Evolutionary conservation across 2,329 filamentous ascomycete genomes (phyloP).

Genomic region (Dichotomopilus funicola): DNA sequence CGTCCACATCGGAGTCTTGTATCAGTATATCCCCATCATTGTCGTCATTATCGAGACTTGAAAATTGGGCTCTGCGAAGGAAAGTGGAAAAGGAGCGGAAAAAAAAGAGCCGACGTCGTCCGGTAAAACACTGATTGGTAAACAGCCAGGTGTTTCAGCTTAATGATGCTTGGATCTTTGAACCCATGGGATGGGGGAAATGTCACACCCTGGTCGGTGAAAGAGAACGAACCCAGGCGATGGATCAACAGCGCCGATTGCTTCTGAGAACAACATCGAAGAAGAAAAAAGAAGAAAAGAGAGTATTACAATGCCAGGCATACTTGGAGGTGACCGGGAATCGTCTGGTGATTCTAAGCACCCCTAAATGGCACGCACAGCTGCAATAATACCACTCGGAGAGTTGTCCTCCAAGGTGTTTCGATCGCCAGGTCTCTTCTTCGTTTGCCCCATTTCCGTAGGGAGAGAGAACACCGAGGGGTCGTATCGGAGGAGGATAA

Average conservation of each 20-base stretch:
- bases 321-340: background rate
- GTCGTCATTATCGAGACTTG: constrained; percentile 22
- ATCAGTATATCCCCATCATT: constrained; percentile 19
- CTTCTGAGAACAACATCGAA: background rate
- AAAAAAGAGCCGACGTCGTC: background rate
- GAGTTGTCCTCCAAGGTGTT: too few species aligned
- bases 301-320: constrained; percentile 14
- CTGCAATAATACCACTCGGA: too few species aligned
- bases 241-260: constrained; percentile 7
- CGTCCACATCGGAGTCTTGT: constrained; percentile 19
- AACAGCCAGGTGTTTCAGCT: background rate
- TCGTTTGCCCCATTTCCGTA: too few species aligned
- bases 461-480: too few species aligned
- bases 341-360: too few species aligned
- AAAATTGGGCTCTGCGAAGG: constrained; percentile 3
- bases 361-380: too few species aligned
- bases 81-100: constrained; percentile 3
- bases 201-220: background rate
- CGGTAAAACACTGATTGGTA: too few species aligned
- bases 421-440: too few species aligned
- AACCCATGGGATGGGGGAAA: background rate
- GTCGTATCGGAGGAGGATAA: background rate
- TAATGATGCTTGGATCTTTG: background rate
- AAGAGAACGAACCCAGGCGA: background rate
- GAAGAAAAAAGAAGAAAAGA: constrained; percentile 8